These are phyloP conservation scores for Styphnolobium japonicum DNA, from an alignment of 306 rosid species.

Conservation along the genomic window DNA sequence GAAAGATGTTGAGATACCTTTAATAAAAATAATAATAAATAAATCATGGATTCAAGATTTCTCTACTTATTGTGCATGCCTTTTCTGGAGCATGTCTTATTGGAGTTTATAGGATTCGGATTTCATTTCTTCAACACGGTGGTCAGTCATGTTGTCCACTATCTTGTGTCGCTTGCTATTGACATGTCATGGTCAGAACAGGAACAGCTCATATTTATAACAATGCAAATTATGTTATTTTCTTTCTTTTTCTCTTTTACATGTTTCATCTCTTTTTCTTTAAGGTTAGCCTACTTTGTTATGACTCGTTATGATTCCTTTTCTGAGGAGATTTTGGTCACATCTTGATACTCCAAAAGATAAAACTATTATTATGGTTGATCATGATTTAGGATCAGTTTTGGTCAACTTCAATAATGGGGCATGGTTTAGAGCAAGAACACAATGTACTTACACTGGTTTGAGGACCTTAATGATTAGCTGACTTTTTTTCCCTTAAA, in stretches of 20 bases:
- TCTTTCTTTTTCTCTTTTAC: not conserved
- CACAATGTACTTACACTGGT: no score
- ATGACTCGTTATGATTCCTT: constrained; percentile 6
- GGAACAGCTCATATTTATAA: not conserved
- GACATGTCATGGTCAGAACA: constrained; percentile 8
- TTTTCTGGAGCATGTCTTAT: not conserved
- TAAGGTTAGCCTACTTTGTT: not conserved
- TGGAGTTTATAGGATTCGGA: not conserved
- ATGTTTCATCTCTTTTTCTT: not conserved
- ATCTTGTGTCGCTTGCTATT: constrained; percentile 22
- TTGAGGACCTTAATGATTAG: no score
- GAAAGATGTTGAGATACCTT: no score
- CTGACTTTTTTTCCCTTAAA: no score
- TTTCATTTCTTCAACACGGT: not conserved
- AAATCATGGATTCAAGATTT: constrained; percentile 1
- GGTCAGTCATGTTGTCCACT: constrained; percentile 23
- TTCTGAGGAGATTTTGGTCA: not conserved
- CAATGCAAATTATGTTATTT: not conserved
- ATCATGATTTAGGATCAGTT: not conserved
- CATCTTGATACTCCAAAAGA: not conserved
- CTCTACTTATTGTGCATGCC: not conserved
- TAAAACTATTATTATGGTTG: not conserved
- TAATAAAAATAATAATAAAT: no score
- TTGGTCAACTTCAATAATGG: not conserved
- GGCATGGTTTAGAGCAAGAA: not conserved